Evolutionary conservation across 148 eudicot genomes (phyloP).

Genomic region (Diospyros lotus): DNA sequence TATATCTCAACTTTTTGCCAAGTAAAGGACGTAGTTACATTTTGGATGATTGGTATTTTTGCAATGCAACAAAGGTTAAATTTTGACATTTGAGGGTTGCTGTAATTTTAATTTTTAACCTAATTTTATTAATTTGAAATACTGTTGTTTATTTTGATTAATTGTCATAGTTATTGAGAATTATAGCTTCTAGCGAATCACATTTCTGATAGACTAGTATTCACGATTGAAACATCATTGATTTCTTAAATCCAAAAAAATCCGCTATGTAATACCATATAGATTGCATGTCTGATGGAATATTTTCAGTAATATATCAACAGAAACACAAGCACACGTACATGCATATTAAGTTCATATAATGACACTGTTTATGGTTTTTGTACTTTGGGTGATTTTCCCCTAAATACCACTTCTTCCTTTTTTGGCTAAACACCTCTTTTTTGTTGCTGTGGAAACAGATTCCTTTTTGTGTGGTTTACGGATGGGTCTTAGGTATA

Average conservation of each 20-base stretch:
- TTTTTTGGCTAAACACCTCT: neutral
- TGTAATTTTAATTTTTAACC: neutral
- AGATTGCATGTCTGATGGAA: too few species aligned
- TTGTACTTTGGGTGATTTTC: too few species aligned
- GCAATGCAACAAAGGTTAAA: neutral
- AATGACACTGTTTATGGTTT: too few species aligned
- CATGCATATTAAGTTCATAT: too few species aligned
- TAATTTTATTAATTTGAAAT: neutral
- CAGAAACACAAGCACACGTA: too few species aligned
- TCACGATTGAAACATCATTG: too few species aligned
- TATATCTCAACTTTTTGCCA: neutral
- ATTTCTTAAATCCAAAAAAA: too few species aligned
- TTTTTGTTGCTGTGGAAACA: slow-evolving; percentile 10
- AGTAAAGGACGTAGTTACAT: neutral
- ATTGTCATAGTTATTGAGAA: too few species aligned
- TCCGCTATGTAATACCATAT: too few species aligned
- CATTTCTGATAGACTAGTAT: neutral
- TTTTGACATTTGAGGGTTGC: neutral
- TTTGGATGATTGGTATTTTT: neutral
- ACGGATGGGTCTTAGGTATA: slow-evolving; percentile 39
- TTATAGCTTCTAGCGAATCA: neutral
- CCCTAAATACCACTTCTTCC: too few species aligned
- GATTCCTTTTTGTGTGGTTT: slow-evolving; percentile 54
- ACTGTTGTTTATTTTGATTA: neutral
- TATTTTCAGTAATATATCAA: too few species aligned